Evolutionary conservation across 2,329 filamentous ascomycete genomes (phyloP).

Genomic region (Hymenotorrendiella dingleyae): DNA sequence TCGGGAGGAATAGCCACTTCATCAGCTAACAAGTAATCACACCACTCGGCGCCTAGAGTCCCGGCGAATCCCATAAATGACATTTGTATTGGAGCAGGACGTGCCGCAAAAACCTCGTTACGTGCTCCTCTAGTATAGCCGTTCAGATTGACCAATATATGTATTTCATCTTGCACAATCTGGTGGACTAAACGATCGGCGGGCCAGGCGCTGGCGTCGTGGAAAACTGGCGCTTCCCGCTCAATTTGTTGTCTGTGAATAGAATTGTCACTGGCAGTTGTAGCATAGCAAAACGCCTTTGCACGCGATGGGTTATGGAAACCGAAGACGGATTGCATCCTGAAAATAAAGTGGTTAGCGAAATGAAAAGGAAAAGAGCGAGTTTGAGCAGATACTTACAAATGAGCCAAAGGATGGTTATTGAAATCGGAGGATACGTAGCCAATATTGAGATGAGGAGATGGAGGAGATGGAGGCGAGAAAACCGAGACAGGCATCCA

Average conservation of each 20-base stretch:
- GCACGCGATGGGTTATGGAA: slow-evolving; percentile 70
- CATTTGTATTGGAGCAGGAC: slow-evolving; percentile 95
- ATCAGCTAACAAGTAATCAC: slow-evolving; percentile 92
- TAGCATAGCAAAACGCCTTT: slow-evolving; percentile 91
- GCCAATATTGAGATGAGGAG: slow-evolving; percentile 79
- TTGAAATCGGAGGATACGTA: slow-evolving; percentile 99
- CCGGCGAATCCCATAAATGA: slow-evolving; percentile 99
- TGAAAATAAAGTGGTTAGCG: slow-evolving; percentile 24
- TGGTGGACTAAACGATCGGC: slow-evolving; percentile 79
- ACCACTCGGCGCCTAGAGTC: slow-evolving; percentile 95
- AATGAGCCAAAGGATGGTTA: slow-evolving; percentile 90
- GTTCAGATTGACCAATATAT: slow-evolving; percentile 96
- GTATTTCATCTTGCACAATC: slow-evolving; percentile 81
- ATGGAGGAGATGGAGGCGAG: slow-evolving; percentile 76
- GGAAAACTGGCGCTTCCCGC: slow-evolving; percentile 82
- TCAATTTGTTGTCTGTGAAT: slow-evolving; percentile 90
- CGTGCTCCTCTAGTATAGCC: slow-evolving; percentile 95
- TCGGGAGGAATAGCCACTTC: slow-evolving; percentile 75
- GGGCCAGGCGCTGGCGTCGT: slow-evolving; percentile 81
- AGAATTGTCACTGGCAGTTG: slow-evolving; percentile 84
- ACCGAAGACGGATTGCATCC: slow-evolving; percentile 97
- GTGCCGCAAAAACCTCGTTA: slow-evolving; percentile 93
- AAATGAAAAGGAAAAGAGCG: background rate
- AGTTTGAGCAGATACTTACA: slow-evolving; percentile 47
- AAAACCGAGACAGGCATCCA: slow-evolving; percentile 83